These are phyloP conservation scores for Mallotus nudiflorus DNA, from an alignment of 345 rosid species.

Conservation along the genomic window DNA sequence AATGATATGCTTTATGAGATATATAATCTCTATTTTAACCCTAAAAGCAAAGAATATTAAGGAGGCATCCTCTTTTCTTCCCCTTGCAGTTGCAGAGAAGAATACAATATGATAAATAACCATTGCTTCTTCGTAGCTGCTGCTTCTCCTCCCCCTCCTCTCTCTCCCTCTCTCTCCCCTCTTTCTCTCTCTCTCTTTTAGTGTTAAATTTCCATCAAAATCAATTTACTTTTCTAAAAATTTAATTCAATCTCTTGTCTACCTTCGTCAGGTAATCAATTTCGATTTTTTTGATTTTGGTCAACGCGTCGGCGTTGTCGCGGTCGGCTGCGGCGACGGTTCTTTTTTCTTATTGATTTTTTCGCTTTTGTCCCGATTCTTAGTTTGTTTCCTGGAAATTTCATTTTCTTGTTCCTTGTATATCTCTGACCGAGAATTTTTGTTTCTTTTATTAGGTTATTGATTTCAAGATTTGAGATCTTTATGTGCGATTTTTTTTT, in stretches of 20 bases:
- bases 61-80: not conserved
- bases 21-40: not conserved
- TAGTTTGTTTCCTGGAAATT: not conserved
- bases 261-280: conserved; percentile 8
- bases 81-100: no score
- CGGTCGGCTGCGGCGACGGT: no score
- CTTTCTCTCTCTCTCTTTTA: no score
- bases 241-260: no score
- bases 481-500: no score
- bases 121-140: no score
- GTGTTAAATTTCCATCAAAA: no score
- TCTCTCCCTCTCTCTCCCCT: not conserved
- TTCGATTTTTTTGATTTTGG: conserved; percentile 4
- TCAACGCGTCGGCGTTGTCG: not conserved
- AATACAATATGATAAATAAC: no score
- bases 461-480: not conserved
- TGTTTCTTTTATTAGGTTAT: not conserved
- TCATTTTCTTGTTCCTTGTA: no score
- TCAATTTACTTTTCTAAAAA: no score
- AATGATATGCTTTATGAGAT: not conserved
- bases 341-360: not conserved
- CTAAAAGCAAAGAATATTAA: not conserved
- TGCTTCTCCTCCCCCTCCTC: not conserved
- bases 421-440: no score
- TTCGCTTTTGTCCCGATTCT: not conserved